Percentiles rank a stretch among this genome's conserved stretches.
phyloP scores from a whole-genome alignment of 495 filamentous ascomycete genomes.

The Tuber melanosporum region DNA sequence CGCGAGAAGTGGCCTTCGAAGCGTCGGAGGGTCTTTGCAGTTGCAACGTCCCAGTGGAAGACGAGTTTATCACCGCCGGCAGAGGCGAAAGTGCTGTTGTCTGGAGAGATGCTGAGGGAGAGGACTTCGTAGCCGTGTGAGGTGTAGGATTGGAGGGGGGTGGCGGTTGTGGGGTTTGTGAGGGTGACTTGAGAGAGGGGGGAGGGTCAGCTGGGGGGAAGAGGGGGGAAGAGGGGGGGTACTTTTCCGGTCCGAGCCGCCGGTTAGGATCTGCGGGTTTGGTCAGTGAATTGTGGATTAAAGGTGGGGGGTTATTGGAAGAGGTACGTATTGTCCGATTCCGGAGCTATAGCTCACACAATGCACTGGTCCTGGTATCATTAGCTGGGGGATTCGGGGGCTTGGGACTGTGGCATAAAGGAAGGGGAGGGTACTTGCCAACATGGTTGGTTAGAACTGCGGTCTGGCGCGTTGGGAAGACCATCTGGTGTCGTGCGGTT shows the following conservation, averaged over 20 bases:
- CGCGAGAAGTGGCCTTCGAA: constrained; percentile 67
- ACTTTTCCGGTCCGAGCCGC: constrained; percentile 74
- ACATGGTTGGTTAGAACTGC: constrained; percentile 32
- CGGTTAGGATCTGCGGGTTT: constrained; percentile 62
- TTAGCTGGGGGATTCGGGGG: neutral
- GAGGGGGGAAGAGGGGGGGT: constrained; percentile 50
- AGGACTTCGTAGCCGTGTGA: constrained; percentile 89
- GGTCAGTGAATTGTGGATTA: constrained; percentile 26
- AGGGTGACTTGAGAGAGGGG: constrained; percentile 41
- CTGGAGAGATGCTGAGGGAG: constrained; percentile 61
- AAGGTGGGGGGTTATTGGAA: neutral
- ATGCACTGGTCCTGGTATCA: constrained; percentile 59
- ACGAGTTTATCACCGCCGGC: constrained; percentile 82
- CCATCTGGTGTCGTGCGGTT: constrained; percentile 24
- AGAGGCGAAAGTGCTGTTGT: constrained; percentile 75
- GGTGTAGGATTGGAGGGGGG: constrained; percentile 75
- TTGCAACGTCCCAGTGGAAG: constrained; percentile 88
- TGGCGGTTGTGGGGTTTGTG: constrained; percentile 41
- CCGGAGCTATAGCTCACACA: constrained; percentile 64
- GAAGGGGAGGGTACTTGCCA: constrained; percentile 18
- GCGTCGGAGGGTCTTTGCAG: constrained; percentile 63
- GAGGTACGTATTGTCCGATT: constrained; percentile 55
- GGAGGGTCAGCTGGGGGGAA: constrained; percentile 32
- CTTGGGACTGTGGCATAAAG: neutral
- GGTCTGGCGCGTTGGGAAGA: constrained; percentile 36